Conservation (phyloP, 306 rosid genomes). For the Sophora flavescens region DNA sequence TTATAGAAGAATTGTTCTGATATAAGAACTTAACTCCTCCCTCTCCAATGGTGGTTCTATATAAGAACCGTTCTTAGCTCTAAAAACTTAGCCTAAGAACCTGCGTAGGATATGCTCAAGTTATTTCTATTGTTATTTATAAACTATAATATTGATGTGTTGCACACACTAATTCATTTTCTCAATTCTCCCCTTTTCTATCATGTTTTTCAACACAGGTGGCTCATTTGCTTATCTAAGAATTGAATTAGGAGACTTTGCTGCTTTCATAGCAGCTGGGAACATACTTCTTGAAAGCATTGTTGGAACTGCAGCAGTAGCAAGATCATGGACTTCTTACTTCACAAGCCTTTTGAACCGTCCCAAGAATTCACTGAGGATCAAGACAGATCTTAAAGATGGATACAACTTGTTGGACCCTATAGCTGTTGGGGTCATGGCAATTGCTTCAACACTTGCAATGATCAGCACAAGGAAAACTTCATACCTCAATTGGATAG, state of each 20-base stretch:
- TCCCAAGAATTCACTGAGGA: conserved; percentile 57
- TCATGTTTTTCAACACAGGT: conserved; percentile 37
- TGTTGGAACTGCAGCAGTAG: conserved; percentile 72
- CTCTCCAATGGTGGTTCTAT: no score
- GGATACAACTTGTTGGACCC: conserved; percentile 79
- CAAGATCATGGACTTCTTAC: conserved; percentile 86
- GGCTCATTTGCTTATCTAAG: conserved; percentile 86
- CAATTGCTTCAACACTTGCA: conserved; percentile 53
- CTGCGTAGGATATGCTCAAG: no score
- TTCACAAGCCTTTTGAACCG: conserved; percentile 67
- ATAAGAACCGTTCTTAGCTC: no score
- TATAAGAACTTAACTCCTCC: no score
- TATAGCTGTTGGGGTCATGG: conserved; percentile 65
- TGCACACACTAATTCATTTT: not conserved
- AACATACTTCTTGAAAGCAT: conserved; percentile 78
- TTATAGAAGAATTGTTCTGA: no score
- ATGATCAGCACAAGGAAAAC: conserved; percentile 75
- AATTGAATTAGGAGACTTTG: conserved; percentile 81
- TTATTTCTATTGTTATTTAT: not conserved
- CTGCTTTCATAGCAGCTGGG: conserved; percentile 81
- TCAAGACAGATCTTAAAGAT: conserved; percentile 54
- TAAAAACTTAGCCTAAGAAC: no score
- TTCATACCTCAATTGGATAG: conserved; percentile 73
- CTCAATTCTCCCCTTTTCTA: not conserved
- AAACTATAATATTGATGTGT: not conserved